A percentile compares a stretch with the other conserved stretches of the same genome.
Evolutionary conservation across 2,329 filamentous ascomycete species (phyloP).

Genomic region (Monilinia fructigena): DNA sequence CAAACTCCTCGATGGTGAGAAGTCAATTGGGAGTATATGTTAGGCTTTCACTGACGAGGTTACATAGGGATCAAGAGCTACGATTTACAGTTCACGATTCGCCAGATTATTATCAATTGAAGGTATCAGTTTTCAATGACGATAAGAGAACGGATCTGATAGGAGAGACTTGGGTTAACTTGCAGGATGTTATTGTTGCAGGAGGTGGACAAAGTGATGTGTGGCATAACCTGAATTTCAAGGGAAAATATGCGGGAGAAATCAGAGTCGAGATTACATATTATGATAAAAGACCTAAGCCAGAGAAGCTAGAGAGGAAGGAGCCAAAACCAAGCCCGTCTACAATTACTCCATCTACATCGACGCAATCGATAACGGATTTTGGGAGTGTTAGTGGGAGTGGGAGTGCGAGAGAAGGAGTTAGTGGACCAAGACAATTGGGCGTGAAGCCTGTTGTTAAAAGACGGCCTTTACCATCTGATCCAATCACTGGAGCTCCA

Average conservation of each 20-base stretch:
- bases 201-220: conserved; percentile 92
- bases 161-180: conserved; percentile 86
- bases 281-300: conserved; percentile 85
- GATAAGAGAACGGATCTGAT: conserved; percentile 98
- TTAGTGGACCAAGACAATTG: conserved; percentile 48
- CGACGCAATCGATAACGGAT: conserved; percentile 31
- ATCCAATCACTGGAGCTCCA: conserved; percentile 56
- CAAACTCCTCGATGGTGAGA: conserved; percentile 92
- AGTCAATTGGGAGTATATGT: neutral
- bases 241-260: conserved; percentile 93
- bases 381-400: conserved; percentile 19
- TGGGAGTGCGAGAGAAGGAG: conserved; percentile 37
- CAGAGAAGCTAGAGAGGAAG: conserved; percentile 64
- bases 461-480: conserved; percentile 77
- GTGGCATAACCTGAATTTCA: conserved; percentile 86
- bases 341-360: conserved; percentile 41
- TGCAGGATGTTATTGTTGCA: conserved; percentile 75
- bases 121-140: conserved; percentile 95
- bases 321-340: conserved; percentile 30
- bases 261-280: conserved; percentile 93
- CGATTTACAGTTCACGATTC: conserved; percentile 96
- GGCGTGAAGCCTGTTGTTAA: conserved; percentile 62
- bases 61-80: conserved; percentile 87
- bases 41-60: conserved; percentile 28
- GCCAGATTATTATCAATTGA: conserved; percentile 92